Base-by-base conservation (phyloP, 1,284 basidiomycete species). In the Cerrena zonata region DNA sequence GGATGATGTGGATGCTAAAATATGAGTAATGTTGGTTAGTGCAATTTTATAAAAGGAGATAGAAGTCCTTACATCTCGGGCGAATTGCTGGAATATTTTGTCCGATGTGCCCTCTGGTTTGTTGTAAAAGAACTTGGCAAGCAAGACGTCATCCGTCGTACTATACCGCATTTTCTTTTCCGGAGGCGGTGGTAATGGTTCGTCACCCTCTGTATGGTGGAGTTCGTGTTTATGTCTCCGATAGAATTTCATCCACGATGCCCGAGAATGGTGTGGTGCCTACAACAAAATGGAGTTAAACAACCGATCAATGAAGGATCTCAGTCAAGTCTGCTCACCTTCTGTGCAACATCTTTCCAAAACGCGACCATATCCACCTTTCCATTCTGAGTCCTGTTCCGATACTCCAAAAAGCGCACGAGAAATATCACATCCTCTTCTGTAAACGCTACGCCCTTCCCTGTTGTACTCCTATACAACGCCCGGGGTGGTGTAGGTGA, bases 231-330 rank as follows among this genome's bases (percentile, higher is more conserved):
- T 88, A 63, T 91, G 88, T 52, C 88, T 73, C 13, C 88, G 76
- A 77, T 87, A 91, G 67, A 83, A 91, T 65, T 91, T 91, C 86
- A 91, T 89, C 88, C 88, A 91, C 2, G 88, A 90, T 45, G 89
- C 88, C 23, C 87, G 81, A 22, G 89, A 90, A 60, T 91, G 88
- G 65, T 91, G 88, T 1, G 89, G 88, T 0, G 87, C 88, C 84
- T 88, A 51, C 18, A 46, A 25, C 47, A n/a, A n/a, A n/a, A n/a
- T n/a, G n/a, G n/a, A n/a, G n/a, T n/a, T n/a, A n/a, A n/a, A n/a
- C n/a, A n/a, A n/a, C n/a, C n/a, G n/a, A n/a, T n/a, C n/a, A n/a
- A 36, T 11, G n/a, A 36, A n/a, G n/a, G 19, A 45, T 5, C n/a
- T 39, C 19, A 12, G 36, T n/a, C n/a, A n/a, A n/a, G n/a, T n/a